Evolutionary conservation across 495 filamentous ascomycete species (phyloP), one percentile per base, ranked within the genome.

Genomic region (Hypoxylon intermedium): DNA sequence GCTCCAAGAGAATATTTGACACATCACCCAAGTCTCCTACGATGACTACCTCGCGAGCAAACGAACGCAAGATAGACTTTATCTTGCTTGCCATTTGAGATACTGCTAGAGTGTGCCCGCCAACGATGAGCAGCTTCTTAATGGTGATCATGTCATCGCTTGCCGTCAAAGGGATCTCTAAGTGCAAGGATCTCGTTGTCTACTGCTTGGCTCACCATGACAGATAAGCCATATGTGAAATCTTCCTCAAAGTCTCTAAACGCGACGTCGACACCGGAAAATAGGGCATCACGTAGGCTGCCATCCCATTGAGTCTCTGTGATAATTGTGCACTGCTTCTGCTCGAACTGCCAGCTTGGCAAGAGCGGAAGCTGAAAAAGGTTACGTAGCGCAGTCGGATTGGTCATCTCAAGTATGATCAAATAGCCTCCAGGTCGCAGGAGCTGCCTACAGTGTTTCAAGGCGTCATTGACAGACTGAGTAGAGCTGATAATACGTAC

Each of bases 341-440:
- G 5, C 72, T 79, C 79, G 12, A 72, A 53, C 81, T 80, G 83
- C 81, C 82, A 85, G 0, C 75, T 77, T 3, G 76, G 72, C 1
- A 82, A 60, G 2, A 63, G 59, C 2, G 70, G 71, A 2, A 83
- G 68, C 7, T 79, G 63, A 20, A 74, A 61, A 0, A 63, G 60
- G 24, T 66, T 66, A 45, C 72, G 58, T 48, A 75, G 51, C 5
- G 60, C 55, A 2, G 64, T 67, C 11, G 71, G 58, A 38, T 77
- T 65, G 0, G 78, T 81, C 6, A 79, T 11, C 53, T 86, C 83
- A 0, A 76, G 31, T 6, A 83, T 9, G 1, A 85, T 20, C 6
- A 85, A 46, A 49, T 74, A 75, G 1, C 83, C 83, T 18, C 82
- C 83, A 11, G 83, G 82, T 42, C 79, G 82, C 12, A 86, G 50